Conservation (phyloP, 768 basidiomycete genomes). For the Serpula lacrymans region DNA sequence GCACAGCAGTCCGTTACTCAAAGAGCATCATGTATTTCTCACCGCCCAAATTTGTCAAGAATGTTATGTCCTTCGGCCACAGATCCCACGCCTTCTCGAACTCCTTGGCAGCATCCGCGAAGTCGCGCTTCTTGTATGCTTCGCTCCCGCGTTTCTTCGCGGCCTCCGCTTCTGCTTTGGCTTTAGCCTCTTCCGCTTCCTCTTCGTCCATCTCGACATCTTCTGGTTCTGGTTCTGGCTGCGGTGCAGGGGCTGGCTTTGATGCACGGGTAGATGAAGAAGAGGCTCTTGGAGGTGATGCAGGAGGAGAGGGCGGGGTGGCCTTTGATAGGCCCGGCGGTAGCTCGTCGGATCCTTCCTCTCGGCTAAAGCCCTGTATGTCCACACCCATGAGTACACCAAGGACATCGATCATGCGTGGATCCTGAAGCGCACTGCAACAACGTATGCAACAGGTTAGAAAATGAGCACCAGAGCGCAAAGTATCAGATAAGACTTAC, state of each 20-base stretch:
- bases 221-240: constrained; percentile 28
- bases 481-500: constrained; percentile 32
- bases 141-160: constrained; percentile 77
- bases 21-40: constrained; percentile 49
- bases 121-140: constrained; percentile 84
- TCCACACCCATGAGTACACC: constrained; percentile 94
- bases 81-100: constrained; percentile 90
- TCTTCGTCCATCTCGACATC: constrained; percentile 67
- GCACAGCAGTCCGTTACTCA: constrained; percentile 1
- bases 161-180: constrained; percentile 74
- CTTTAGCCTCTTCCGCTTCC: constrained; percentile 66
- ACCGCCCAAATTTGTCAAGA: constrained; percentile 89
- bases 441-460: constrained; percentile 6
- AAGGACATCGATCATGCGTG: constrained; percentile 91
- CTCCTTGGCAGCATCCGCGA: constrained; percentile 68
- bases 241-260: constrained; percentile 29
- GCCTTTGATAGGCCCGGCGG: constrained; percentile 52
- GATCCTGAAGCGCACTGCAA: constrained; percentile 63
- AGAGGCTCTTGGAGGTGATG: constrained; percentile 24
- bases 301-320: constrained; percentile 17
- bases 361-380: constrained; percentile 79
- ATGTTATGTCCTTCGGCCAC: constrained; percentile 92
- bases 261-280: constrained; percentile 42
- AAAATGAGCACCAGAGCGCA: not conserved
- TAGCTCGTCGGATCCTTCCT: constrained; percentile 80